A percentile compares a stretch with the other conserved stretches of the same genome.
Evolutionary conservation across 2,329 filamentous ascomycete species (phyloP).

Genomic region (Ceratocystis huliohia): DNA sequence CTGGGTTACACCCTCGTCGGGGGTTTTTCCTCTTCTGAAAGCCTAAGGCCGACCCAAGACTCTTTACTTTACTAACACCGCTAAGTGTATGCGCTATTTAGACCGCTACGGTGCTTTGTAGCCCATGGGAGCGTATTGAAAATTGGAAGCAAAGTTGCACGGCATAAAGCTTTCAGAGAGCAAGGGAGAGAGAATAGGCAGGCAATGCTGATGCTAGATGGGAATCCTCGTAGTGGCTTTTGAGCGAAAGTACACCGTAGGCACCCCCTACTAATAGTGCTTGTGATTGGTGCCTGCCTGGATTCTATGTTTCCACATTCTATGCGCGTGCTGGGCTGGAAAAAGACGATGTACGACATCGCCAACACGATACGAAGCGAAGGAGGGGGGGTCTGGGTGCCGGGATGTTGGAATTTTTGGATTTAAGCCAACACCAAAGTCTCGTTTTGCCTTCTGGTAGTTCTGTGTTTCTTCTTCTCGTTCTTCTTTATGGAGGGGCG

Average conservation of each 20-base stretch:
- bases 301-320: neutral
- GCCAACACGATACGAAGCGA: slow-evolving; percentile 5
- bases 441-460: neutral
- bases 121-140: neutral
- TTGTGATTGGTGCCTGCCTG: neutral
- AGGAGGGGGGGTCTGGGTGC: neutral
- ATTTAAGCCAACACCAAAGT: neutral
- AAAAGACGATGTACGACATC: neutral
- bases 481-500: neutral
- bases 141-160: neutral
- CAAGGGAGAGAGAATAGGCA: neutral
- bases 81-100: neutral
- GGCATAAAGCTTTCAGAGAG: neutral
- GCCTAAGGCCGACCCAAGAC: neutral
- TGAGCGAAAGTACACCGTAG: neutral
- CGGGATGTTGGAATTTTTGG: neutral
- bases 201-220: neutral
- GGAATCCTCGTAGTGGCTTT: neutral
- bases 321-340: no score
- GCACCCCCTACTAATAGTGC: neutral
- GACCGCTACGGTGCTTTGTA: no score
- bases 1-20: neutral
- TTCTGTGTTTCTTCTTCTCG: neutral
- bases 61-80: neutral
- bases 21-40: no score